Evolutionary conservation across 1,284 basidiomycete species (phyloP).

Genomic region (Fomitopsis pinicola): DNA sequence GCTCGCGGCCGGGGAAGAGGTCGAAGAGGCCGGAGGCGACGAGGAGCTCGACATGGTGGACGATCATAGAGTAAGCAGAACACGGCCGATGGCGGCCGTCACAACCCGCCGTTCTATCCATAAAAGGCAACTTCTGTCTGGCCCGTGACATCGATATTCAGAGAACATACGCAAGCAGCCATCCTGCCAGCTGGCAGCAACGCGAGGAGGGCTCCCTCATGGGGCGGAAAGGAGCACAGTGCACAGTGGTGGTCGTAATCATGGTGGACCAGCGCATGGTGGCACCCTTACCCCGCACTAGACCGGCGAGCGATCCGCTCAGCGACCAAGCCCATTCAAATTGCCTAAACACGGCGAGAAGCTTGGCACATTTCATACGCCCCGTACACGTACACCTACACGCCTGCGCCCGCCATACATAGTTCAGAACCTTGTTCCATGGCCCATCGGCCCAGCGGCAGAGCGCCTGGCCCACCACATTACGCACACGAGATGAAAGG

Average conservation of each 20-base stretch:
- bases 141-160: background rate
- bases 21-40: background rate
- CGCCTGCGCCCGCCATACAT: background rate
- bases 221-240: no score
- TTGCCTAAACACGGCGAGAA: background rate
- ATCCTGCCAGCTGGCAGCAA: no score
- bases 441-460: background rate
- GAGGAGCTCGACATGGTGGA: conserved; percentile 6
- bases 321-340: background rate
- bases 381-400: background rate
- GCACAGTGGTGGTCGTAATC: no score
- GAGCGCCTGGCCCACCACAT: background rate
- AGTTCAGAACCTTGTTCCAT: background rate
- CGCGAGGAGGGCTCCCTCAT: no score
- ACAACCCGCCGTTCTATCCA: background rate
- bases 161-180: background rate
- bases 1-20: background rate
- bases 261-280: no score
- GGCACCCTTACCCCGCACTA: background rate
- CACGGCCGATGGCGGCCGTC: background rate
- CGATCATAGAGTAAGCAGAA: background rate
- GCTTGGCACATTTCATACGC: background rate
- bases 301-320: background rate
- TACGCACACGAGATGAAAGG: background rate
- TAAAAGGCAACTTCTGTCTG: background rate